A percentile compares a stretch with the other conserved stretches of the same genome.
Evolutionary conservation across 2,329 filamentous ascomycete genomes (phyloP).

Genomic region (Mollisiaceae sp.): DNA sequence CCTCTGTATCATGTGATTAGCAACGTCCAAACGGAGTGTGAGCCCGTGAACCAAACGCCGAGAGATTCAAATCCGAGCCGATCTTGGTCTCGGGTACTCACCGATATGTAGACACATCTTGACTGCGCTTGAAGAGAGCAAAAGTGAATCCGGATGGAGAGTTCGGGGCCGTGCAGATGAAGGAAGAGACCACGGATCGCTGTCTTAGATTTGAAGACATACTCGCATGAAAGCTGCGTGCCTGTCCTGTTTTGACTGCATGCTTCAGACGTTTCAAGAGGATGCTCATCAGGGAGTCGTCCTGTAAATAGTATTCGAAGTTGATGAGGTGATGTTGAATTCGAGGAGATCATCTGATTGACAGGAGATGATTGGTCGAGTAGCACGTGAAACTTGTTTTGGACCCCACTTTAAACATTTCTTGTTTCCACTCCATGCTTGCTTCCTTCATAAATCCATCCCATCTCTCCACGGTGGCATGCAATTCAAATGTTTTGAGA

Average conservation of each 20-base stretch:
- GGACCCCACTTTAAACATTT: neutral
- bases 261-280: neutral
- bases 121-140: slow-evolving; percentile 66
- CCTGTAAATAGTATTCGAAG: neutral
- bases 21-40: neutral
- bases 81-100: slow-evolving; percentile 42
- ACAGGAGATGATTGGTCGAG: neutral
- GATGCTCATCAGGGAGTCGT: neutral
- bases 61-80: neutral
- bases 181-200: slow-evolving; percentile 47
- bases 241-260: neutral
- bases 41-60: neutral
- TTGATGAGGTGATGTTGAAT: neutral
- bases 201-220: slow-evolving; percentile 25
- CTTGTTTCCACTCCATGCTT: neutral
- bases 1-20: slow-evolving; percentile 45
- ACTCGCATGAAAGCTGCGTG: slow-evolving; percentile 10
- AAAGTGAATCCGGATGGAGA: slow-evolving; percentile 48
- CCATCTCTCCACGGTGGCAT: neutral
- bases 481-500: too few species aligned
- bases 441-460: neutral
- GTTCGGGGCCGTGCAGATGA: slow-evolving; percentile 46
- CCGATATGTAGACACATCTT: slow-evolving; percentile 64
- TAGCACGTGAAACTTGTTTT: neutral
- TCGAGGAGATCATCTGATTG: neutral